Conservation (phyloP, 768 basidiomycete genomes). For the Auricularia sp. region DNA sequence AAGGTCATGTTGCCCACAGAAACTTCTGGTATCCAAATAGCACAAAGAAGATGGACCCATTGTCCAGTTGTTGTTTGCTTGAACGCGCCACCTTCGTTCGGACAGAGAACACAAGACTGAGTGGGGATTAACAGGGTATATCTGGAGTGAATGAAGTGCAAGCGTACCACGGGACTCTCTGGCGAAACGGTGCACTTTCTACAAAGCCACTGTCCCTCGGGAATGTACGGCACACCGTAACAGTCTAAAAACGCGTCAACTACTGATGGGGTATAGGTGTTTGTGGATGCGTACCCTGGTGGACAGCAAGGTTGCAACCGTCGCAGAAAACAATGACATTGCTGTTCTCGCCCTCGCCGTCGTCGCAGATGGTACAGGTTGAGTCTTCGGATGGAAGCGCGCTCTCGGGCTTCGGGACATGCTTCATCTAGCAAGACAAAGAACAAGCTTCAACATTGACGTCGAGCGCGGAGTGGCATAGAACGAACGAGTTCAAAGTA, state of each 20-base stretch:
- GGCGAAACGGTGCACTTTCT: slow-evolving; percentile 97
- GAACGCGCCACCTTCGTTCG: slow-evolving; percentile 95
- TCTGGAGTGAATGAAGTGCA: not conserved
- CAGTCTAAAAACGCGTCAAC: slow-evolving; percentile 54
- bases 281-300: slow-evolving; percentile 64
- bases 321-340: slow-evolving; percentile 99
- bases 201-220: slow-evolving; percentile 99
- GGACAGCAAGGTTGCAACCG: slow-evolving; percentile 97
- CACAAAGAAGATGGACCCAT: slow-evolving; percentile 95
- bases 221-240: slow-evolving; percentile 98
- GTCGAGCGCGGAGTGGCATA: not conserved
- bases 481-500: slow-evolving; percentile 86
- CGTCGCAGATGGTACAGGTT: slow-evolving; percentile 94
- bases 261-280: not conserved
- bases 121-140: not conserved
- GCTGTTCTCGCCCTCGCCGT: slow-evolving; percentile 96
- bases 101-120: slow-evolving; percentile 90
- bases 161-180: slow-evolving; percentile 83
- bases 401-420: slow-evolving; percentile 80
- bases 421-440: slow-evolving; percentile 61
- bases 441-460: not conserved
- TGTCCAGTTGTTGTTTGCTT: slow-evolving; percentile 89
- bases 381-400: slow-evolving; percentile 91
- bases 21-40: slow-evolving; percentile 95
- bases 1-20: slow-evolving; percentile 89